Base-by-base conservation (phyloP, 768 basidiomycete genomes). In the Boletus subcaerulescens region DNA sequence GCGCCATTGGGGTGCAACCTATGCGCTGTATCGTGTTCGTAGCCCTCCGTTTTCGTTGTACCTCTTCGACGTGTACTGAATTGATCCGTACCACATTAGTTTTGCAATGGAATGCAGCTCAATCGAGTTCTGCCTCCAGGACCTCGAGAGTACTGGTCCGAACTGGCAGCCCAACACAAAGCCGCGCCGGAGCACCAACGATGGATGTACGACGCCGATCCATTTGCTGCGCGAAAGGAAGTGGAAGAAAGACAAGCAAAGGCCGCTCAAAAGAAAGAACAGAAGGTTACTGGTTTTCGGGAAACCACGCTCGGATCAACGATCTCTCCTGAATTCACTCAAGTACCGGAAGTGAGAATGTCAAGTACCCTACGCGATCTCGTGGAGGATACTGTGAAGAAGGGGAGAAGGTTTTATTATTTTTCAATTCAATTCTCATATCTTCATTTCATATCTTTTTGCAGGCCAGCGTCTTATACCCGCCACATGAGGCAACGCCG, bases 141-240 rank as follows among this genome's bases (percentile, higher is more conserved):
- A 9, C 90, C 93, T 35, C 79, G 90, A 43, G 89, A 93, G 18
- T 97, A 95, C 68, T 97, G 94, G 94, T 81, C 81, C 48, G 77
- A 84, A 60, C 73, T 97, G 2, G 83, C 83, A 9, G 71, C 71
- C 3, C 87, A 92, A 64, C 91, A 92, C 60, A 87, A 85, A 60
- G 69, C 69, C 17, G 77, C 79, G 4, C 84, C 86, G 1, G 78
- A 83, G 3, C 89, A 93, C 67, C 79, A 83, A 65, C 80, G 79
- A 48, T 95, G 93, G 93, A 88, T 91, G 82, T 96, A 89, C 62
- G 79, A 83, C n/a, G 75, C 85, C 7, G 92, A 96, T 74, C 93
- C 93, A 3, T 96, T 94, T 63, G 78, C 80, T 17, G 90, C 91
- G 7, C 79, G 78, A 54, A 82, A 82, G 58, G 76, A 78, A 52